phyloP scores from a whole-genome alignment of 2,329 filamentous ascomycete genomes.

The Talaromyces sp. region DNA sequence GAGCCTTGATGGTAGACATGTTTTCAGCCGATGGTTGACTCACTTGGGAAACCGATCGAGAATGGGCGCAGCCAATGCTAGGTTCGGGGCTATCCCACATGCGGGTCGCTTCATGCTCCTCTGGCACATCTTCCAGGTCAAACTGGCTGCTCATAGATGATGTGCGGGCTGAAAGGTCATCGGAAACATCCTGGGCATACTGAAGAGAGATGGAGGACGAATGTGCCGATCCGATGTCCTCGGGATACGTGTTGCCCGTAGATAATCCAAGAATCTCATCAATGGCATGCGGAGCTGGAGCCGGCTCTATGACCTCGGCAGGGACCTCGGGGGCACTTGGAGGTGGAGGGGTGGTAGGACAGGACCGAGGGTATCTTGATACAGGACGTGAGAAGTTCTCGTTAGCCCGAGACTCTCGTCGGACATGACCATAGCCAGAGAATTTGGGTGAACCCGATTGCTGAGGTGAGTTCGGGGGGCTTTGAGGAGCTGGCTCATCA shows the following conservation, averaged over 20 bases:
- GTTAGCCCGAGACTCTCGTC: conserved; percentile 42
- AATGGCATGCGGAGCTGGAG: conserved; percentile 42
- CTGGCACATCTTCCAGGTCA: conserved; percentile 49
- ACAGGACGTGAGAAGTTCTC: conserved; percentile 61
- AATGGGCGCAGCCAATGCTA: conserved; percentile 18
- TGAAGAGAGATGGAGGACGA: conserved; percentile 37
- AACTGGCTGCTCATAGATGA: conserved; percentile 45
- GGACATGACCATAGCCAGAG: conserved; percentile 24
- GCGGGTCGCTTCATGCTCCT: conserved; percentile 46
- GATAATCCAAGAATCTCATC: conserved; percentile 43
- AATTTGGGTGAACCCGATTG: conserved; percentile 28
- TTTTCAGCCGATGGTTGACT: conserved; percentile 12
- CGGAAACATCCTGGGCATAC: conserved; percentile 47
- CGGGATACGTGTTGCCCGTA: conserved; percentile 33
- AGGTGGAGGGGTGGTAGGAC: conserved; percentile 44
- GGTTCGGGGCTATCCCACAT: conserved; percentile 36
- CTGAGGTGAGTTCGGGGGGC: conserved; percentile 36
- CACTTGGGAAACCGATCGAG: conserved; percentile 23
- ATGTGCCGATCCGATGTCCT: conserved; percentile 32
- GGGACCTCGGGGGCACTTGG: conserved; percentile 39
- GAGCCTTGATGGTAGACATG: conserved; percentile 10
- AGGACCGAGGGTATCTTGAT: conserved; percentile 43
- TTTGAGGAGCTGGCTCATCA: conserved; percentile 27
- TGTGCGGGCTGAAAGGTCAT: conserved; percentile 41
- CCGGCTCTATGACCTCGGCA: conserved; percentile 37